Evolutionary conservation across 2,329 filamentous ascomycete species (phyloP), one percentile per base, ranked within the genome.

Genomic region (Basipetospora chlamydospora): DNA sequence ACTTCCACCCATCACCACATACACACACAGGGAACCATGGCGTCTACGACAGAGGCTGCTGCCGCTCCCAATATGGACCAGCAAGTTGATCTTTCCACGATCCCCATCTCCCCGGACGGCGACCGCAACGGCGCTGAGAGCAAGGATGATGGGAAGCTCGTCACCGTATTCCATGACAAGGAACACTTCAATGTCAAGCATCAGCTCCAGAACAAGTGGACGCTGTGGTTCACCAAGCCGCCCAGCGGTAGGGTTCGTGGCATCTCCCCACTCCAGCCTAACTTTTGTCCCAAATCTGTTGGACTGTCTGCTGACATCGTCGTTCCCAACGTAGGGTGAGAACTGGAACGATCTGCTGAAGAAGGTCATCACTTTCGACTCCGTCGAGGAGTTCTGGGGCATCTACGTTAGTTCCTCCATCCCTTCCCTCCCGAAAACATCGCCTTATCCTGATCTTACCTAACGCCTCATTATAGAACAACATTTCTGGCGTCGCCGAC

Each of bases 101-200:
- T 80, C 41, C 75, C 75, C 47, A 70, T 80, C 55, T 76, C 73
- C 35, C 74, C 73, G 36, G 70, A 70, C 47, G 71, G 71, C 52
- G 54, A 66, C 41, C 61, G 66, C 39, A 63, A 66, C 42, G 59
- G 61, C 48, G 53, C 60, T 41, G 58, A 64, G 38, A 58, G 61
- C 44, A 65, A 67, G 38, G 59, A 58, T 37, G 62, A 65, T 45
- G 60, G 60, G 45, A 78, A 87, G 55, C 67, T 81, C 35, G 70
- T 94, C 51, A 98, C 90, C 32, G 88, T 98, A 49, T 98, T 98
- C 67, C 87, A 98, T 58, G 86, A 96, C 64, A 81, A 90, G 49
- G 82, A 95, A 47, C 95, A 98, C 70, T 98, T 98, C 74, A 98
- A 93, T 52, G 90, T 98, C 61, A 98, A 96, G 73, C 90, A 98